Evolutionary conservation across 179 eudicot genomes (phyloP).

Genomic region (Sideroxylon spinosum): DNA sequence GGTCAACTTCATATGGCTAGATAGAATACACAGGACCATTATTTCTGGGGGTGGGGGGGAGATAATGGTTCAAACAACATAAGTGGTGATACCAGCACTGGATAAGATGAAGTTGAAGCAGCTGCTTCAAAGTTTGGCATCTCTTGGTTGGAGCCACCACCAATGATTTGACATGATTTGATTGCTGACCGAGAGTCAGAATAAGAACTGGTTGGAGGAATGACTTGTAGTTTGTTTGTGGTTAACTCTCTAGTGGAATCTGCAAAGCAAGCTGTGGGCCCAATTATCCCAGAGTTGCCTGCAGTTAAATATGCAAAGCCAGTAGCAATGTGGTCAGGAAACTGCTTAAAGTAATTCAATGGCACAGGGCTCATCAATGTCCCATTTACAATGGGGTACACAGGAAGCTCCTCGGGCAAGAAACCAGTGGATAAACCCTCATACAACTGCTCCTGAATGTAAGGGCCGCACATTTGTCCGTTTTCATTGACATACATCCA

Average conservation of each 20-base stretch:
- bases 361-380: conserved; percentile 58
- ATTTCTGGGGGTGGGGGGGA: background rate
- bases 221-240: conserved; percentile 13
- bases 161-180: conserved; percentile 13
- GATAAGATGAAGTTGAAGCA: conserved; percentile 20
- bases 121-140: conserved; percentile 24
- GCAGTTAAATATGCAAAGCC: conserved; percentile 58
- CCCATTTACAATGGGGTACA: conserved; percentile 74
- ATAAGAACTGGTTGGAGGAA: conserved; percentile 18
- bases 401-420: conserved; percentile 82
- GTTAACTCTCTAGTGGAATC: conserved; percentile 2
- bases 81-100: conserved; percentile 34
- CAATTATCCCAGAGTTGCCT: conserved; percentile 21
- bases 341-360: conserved; percentile 66
- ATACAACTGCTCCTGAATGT: conserved; percentile 70
- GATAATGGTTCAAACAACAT: background rate
- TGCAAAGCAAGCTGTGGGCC: conserved; percentile 10
- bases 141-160: conserved; percentile 22
- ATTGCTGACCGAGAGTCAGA: conserved; percentile 23
- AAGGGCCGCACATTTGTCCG: conserved; percentile 94
- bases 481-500: conserved; percentile 95
- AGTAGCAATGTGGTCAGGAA: conserved; percentile 75
- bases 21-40: background rate
- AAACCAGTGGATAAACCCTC: conserved; percentile 83
- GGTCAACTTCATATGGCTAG: background rate